These are phyloP conservation scores for Drechmeria coniospora DNA, from an alignment of 2,329 filamentous ascomycete genomes.

Conservation along the genomic window DNA sequence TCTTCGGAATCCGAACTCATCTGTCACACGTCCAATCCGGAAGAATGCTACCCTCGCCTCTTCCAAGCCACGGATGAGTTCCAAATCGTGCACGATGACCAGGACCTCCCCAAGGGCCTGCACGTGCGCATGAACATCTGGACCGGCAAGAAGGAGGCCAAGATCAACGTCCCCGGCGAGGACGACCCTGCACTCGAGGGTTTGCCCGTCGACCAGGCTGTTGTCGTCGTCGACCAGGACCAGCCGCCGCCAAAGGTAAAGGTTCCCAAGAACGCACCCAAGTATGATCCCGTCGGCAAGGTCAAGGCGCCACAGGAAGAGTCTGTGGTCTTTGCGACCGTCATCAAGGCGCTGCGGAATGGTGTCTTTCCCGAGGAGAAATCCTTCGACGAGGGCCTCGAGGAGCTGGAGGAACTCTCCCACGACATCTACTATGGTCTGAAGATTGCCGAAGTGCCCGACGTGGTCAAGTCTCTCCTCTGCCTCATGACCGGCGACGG, in stretches of 20 bases:
- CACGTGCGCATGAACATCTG: slow-evolving; percentile 51
- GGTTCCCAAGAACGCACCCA: slow-evolving; percentile 34
- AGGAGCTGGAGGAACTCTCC: slow-evolving; percentile 44
- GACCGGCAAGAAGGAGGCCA: slow-evolving; percentile 49
- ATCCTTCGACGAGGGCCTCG: slow-evolving; percentile 34
- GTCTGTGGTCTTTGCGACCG: slow-evolving; percentile 17
- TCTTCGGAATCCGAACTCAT: slow-evolving; percentile 42
- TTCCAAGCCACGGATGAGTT: slow-evolving; percentile 52
- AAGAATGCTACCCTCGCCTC: slow-evolving; percentile 50
- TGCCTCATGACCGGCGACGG: slow-evolving; percentile 31
- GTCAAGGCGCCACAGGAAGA: slow-evolving; percentile 34
- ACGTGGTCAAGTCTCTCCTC: slow-evolving; percentile 37
- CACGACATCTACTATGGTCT: slow-evolving; percentile 58
- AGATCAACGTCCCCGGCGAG: slow-evolving; percentile 45
- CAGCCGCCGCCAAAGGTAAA: slow-evolving; percentile 12
- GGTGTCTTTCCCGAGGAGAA: slow-evolving; percentile 16
- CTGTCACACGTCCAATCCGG: slow-evolving; percentile 43
- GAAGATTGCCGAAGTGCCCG: slow-evolving; percentile 41
- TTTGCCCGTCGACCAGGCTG: slow-evolving; percentile 34
- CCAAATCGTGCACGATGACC: slow-evolving; percentile 45
- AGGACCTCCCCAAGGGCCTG: slow-evolving; percentile 48
- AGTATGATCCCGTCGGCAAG: slow-evolving; percentile 40
- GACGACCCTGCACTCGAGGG: slow-evolving; percentile 29
- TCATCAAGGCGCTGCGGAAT: slow-evolving; percentile 33
- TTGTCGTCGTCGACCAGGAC: slow-evolving; percentile 39